A percentile compares a stretch with the other conserved stretches of the same genome.
These are phyloP conservation scores for Melampsora abietis-canadensis DNA, from an alignment of 1,284 basidiomycete species.

Conservation along the genomic window DNA sequence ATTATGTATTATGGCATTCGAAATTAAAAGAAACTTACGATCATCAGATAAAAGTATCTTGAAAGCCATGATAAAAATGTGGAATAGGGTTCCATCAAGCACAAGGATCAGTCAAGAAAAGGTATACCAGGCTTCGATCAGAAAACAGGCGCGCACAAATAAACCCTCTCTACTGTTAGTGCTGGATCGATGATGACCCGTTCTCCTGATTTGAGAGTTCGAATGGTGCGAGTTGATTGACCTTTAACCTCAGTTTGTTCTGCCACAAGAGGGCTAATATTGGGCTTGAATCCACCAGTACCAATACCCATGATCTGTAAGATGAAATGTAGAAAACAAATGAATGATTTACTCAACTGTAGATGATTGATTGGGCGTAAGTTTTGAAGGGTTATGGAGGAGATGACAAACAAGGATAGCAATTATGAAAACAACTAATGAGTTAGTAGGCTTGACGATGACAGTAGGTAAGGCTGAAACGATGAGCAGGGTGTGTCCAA, in stretches of 20 bases:
- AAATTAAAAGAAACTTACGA: constrained; percentile 19
- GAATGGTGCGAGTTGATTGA: constrained; percentile 56
- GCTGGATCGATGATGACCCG: constrained; percentile 76
- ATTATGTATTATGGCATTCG: neutral
- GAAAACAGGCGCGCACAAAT: constrained; percentile 58
- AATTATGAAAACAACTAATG: constrained; percentile 65
- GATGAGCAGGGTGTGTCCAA: constrained; percentile 68
- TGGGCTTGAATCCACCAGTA: constrained; percentile 61
- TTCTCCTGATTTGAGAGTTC: constrained; percentile 62
- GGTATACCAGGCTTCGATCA: neutral
- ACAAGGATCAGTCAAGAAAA: neutral
- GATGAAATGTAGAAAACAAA: neutral
- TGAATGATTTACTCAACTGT: neutral
- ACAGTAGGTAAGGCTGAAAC: constrained; percentile 68
- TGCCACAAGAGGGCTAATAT: constrained; percentile 67
- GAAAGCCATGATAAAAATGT: neutral
- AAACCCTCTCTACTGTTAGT: constrained; percentile 61
- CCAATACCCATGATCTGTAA: constrained; percentile 54
- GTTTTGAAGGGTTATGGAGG: constrained; percentile 11
- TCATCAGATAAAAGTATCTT: constrained; percentile 39
- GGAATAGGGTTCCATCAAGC: neutral
- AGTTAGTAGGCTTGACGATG: constrained; percentile 61
- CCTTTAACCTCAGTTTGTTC: constrained; percentile 62
- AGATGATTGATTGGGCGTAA: neutral
- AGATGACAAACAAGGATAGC: constrained; percentile 66